These are phyloP conservation scores for Cutaneotrichosporon curvatum DNA, from an alignment of 1,284 basidiomycete genomes.

Conservation along the genomic window DNA sequence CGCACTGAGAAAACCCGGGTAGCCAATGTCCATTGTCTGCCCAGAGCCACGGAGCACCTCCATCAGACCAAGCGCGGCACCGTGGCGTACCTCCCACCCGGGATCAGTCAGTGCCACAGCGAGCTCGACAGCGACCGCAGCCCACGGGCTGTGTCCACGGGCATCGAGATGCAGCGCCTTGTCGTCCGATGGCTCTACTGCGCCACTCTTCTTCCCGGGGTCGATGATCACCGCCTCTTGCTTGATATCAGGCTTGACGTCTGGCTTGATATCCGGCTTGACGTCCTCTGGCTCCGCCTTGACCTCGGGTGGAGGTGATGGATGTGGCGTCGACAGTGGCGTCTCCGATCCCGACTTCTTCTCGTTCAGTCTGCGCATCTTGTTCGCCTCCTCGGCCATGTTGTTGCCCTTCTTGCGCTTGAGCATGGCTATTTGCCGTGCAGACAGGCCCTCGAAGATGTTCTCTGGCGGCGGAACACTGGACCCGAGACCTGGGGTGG, in stretches of 20 bases:
- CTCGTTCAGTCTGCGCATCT: constrained; percentile 40
- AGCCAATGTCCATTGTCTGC: constrained; percentile 69
- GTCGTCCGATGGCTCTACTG: constrained; percentile 30
- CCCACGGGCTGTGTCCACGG: constrained; percentile 80
- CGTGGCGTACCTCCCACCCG: constrained; percentile 90
- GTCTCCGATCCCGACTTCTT: constrained; percentile 3
- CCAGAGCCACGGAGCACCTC: constrained; percentile 86
- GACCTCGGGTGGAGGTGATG: constrained; percentile 8
- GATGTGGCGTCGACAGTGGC: constrained; percentile 9
- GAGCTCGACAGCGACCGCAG: constrained; percentile 71
- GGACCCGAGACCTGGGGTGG: no score
- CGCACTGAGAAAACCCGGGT: constrained; percentile 50
- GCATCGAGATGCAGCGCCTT: constrained; percentile 22
- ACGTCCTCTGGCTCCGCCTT: constrained; percentile 9
- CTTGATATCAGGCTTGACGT: constrained; percentile 17
- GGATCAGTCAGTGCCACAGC: constrained; percentile 77
- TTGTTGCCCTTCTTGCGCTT: constrained; percentile 47
- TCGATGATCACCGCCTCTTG: constrained; percentile 37
- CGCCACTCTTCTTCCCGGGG: constrained; percentile 43
- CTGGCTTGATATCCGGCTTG: constrained; percentile 15
- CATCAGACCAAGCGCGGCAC: constrained; percentile 82
- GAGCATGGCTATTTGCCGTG: constrained; percentile 44
- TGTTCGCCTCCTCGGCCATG: constrained; percentile 41
- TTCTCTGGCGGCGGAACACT: constrained; percentile 20
- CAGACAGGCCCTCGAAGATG: constrained; percentile 43